phyloP scores from a whole-genome alignment of 2,329 filamentous ascomycete species.

The Colletotrichum tanaceti region DNA sequence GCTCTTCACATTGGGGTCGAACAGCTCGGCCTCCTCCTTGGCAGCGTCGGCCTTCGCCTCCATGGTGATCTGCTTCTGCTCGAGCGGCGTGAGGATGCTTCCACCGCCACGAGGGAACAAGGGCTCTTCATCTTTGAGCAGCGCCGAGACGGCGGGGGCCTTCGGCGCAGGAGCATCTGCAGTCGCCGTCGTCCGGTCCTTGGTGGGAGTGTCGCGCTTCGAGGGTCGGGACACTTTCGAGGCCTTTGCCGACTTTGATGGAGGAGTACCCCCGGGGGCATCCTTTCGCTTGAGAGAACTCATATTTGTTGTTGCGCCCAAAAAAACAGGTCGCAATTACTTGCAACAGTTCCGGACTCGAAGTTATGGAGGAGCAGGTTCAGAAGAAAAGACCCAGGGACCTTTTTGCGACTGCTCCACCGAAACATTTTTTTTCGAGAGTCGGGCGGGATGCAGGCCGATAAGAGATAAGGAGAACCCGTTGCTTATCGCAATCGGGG shows the following conservation, averaged over 20 bases:
- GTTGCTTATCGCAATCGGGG: conserved; percentile 3
- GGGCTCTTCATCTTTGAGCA: conserved; percentile 81
- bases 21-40: conserved; percentile 78
- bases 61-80: conserved; percentile 95
- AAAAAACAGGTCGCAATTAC: conserved; percentile 36
- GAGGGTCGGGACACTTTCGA: conserved; percentile 60
- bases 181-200: conserved; percentile 49
- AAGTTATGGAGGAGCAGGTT: conserved; percentile 22
- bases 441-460: conserved; percentile 26
- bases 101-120: conserved; percentile 93
- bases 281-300: conserved; percentile 69
- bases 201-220: conserved; percentile 54
- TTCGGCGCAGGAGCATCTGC: conserved; percentile 47
- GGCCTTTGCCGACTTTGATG: conserved; percentile 61
- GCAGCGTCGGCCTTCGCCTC: conserved; percentile 92
- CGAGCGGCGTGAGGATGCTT: conserved; percentile 89
- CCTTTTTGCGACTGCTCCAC: conserved; percentile 38
- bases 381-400: conserved; percentile 28
- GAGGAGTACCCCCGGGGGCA: conserved; percentile 62
- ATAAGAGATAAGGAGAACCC: conserved; percentile 37
- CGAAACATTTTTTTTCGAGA: conserved; percentile 34
- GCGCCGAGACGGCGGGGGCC: conserved; percentile 54
- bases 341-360: conserved; percentile 37
- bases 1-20: conserved; percentile 62
- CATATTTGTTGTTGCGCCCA: conserved; percentile 54